Conservation (phyloP, 345 rosid species). For the Eucalyptus urophylla region DNA sequence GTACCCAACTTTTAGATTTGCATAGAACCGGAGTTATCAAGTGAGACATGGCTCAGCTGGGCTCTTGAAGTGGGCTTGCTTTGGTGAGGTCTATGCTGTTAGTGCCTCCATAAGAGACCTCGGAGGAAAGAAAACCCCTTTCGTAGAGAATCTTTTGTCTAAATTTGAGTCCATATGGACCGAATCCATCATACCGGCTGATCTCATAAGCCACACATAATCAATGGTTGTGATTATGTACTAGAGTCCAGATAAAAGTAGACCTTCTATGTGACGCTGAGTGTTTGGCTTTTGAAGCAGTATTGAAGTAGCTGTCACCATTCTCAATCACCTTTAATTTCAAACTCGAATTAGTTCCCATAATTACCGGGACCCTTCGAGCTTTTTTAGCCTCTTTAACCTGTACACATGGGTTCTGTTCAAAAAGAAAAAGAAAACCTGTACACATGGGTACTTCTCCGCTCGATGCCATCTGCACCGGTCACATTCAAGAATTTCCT, state of each 20-base stretch:
- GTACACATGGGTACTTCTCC: background rate
- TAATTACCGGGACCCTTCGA: background rate
- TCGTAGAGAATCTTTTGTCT: background rate
- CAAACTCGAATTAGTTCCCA: background rate
- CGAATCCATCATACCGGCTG: background rate
- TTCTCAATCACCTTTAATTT: background rate
- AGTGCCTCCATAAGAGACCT: background rate
- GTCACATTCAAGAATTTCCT: background rate
- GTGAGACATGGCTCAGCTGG: background rate
- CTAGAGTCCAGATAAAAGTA: background rate
- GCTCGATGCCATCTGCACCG: background rate
- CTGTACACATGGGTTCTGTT: background rate
- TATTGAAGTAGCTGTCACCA: accelerated
- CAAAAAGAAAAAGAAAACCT: too few species aligned
- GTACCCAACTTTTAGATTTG: background rate
- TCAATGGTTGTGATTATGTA: background rate
- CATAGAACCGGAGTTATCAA: background rate
- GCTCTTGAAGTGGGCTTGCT: background rate
- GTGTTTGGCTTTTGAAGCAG: background rate
- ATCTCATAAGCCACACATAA: background rate
- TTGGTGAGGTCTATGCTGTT: background rate
- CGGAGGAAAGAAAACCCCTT: background rate
- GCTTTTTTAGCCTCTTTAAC: background rate
- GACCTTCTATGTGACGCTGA: accelerated
- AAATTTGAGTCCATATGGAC: background rate